These are phyloP conservation scores for Massarina eburnea DNA, from an alignment of 2,329 filamentous ascomycete species.

Conservation along the genomic window DNA sequence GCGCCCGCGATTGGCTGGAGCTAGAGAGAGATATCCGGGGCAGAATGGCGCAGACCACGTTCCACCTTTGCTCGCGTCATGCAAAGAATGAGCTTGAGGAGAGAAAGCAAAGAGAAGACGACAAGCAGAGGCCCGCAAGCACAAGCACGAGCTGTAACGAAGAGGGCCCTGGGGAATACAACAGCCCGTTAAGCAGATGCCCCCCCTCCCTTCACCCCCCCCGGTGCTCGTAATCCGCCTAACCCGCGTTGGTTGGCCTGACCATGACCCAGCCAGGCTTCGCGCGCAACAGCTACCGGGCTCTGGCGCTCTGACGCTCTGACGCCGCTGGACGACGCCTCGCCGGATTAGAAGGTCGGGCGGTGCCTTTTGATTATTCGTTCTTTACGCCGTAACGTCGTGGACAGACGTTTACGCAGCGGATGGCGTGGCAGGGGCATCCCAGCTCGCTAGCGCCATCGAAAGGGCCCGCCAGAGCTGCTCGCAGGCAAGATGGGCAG, in stretches of 20 bases:
- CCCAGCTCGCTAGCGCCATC: neutral
- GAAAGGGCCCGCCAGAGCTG: slow-evolving; percentile 9
- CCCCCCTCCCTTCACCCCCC: too few relatives aligned
- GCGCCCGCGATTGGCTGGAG: slow-evolving; percentile 9
- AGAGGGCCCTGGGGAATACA: slow-evolving; percentile 16
- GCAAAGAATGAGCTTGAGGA: slow-evolving; percentile 10
- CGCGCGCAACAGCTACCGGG: slow-evolving; percentile 10
- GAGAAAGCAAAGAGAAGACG: slow-evolving; percentile 7
- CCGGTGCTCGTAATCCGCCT: slow-evolving; percentile 31
- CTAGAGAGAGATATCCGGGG: slow-evolving; percentile 2
- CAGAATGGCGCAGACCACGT: slow-evolving; percentile 1
- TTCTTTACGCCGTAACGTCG: slow-evolving; percentile 6
- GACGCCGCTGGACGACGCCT: slow-evolving; percentile 14
- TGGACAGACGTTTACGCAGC: slow-evolving; percentile 17
- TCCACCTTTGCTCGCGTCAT: slow-evolving; percentile 5
- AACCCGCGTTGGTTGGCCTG: slow-evolving; percentile 22
- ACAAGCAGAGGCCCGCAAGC: slow-evolving; percentile 4
- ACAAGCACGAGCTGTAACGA: slow-evolving; percentile 20
- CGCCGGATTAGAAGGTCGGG: slow-evolving; percentile 17
- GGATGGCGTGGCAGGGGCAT: slow-evolving; percentile 20
- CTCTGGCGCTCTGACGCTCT: too few relatives aligned
- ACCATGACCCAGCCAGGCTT: neutral
- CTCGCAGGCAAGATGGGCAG: slow-evolving; percentile 13
- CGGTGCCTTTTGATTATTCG: neutral
- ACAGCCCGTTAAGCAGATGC: slow-evolving; percentile 33